Conservation (phyloP, 306 rosid species). For the Neltuma alba region DNA sequence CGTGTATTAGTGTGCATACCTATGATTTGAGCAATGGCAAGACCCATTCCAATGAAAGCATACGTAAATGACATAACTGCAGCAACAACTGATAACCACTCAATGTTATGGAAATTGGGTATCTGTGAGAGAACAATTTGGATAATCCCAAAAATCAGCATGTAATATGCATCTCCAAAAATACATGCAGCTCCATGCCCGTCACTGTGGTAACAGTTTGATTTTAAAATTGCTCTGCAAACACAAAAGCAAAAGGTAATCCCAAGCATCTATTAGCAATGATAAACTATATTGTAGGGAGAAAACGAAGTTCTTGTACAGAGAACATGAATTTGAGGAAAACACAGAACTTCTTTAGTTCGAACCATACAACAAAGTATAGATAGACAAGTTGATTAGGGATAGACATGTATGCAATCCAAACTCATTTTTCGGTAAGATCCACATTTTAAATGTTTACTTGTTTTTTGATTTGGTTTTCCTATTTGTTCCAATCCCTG, state of each 20-base stretch:
- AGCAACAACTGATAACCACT: conserved; percentile 77
- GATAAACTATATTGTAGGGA: conserved; percentile 19
- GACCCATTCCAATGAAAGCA: conserved; percentile 69
- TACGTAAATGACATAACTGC: conserved; percentile 78
- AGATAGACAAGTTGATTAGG: not conserved
- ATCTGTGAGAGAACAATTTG: conserved; percentile 77
- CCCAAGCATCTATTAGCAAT: conserved; percentile 6
- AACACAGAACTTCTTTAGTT: not conserved
- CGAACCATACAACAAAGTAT: not conserved
- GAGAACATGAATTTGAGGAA: not conserved
- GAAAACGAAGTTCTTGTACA: not conserved
- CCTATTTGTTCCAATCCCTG: not conserved
- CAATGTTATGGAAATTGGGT: conserved; percentile 69
- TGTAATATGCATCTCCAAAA: conserved; percentile 41
- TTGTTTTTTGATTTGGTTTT: not conserved
- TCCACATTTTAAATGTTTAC: not conserved
- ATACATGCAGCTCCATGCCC: conserved; percentile 45
- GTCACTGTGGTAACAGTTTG: conserved; percentile 44
- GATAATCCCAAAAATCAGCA: conserved; percentile 62
- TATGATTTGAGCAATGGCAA: conserved; percentile 41
- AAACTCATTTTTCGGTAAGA: not conserved
- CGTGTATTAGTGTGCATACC: conserved; percentile 40
- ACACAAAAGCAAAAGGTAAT: conserved; percentile 12
- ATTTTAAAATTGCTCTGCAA: conserved; percentile 54
- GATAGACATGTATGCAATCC: not conserved